phyloP scores from a whole-genome alignment of 176 grass and related monocot genomes.

The Carex kokanica region DNA sequence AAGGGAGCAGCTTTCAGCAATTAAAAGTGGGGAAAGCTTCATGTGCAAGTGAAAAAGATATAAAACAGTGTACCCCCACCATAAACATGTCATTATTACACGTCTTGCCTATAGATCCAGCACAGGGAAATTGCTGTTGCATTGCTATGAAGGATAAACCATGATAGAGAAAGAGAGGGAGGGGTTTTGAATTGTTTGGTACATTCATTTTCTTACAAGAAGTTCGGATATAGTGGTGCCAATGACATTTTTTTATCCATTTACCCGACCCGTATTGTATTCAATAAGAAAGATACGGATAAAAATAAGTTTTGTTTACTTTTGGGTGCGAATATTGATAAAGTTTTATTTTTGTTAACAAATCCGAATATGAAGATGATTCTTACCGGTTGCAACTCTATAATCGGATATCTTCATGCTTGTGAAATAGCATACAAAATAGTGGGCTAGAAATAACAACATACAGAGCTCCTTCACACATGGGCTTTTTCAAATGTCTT shows the following conservation, averaged over 20 bases:
- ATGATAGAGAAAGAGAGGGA: not conserved
- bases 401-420: too few relatives aligned
- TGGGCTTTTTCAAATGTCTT: not conserved
- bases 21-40: constrained; percentile 25
- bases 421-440: not conserved
- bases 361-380: too few relatives aligned
- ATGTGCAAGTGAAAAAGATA: constrained; percentile 26
- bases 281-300: too few relatives aligned
- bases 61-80: not conserved
- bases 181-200: too few relatives aligned
- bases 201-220: not conserved
- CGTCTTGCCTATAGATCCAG: not conserved
- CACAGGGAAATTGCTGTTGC: not conserved
- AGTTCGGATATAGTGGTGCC: not conserved
- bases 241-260: too few relatives aligned
- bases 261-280: too few relatives aligned
- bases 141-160: not conserved
- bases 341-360: too few relatives aligned
- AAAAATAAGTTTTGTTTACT: too few relatives aligned
- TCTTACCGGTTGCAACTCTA: too few relatives aligned
- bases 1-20: not conserved
- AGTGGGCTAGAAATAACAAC: not conserved
- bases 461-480: not conserved
- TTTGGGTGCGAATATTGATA: too few relatives aligned
- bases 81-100: constrained; percentile 5